A percentile compares a stretch with the other conserved stretches of the same genome.
These are phyloP conservation scores for Xylaria sp. DNA, from an alignment of 2,329 filamentous ascomycete genomes.

Conservation along the genomic window DNA sequence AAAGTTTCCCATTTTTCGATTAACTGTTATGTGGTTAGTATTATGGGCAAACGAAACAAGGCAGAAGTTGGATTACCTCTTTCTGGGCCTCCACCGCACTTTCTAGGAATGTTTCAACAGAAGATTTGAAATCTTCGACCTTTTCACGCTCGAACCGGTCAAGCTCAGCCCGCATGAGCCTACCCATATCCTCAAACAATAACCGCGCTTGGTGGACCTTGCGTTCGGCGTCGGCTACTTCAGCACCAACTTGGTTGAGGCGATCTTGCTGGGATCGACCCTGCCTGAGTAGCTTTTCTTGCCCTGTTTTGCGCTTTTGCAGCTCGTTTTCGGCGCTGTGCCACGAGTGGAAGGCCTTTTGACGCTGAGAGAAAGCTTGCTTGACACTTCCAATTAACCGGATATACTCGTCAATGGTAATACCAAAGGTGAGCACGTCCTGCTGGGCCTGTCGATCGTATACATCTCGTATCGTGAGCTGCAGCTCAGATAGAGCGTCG, in stretches of 20 bases:
- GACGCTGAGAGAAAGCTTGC: conserved; percentile 88
- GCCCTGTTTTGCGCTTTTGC: conserved; percentile 85
- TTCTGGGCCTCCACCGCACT: conserved; percentile 98
- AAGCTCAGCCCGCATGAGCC: conserved; percentile 88
- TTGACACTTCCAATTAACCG: conserved; percentile 95
- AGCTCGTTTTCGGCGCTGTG: conserved; percentile 89
- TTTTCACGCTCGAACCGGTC: conserved; percentile 97
- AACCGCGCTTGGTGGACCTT: conserved; percentile 90
- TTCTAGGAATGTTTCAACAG: conserved; percentile 96
- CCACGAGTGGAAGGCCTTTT: conserved; percentile 96
- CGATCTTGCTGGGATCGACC: conserved; percentile 96
- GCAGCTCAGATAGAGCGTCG: conserved; percentile 90
- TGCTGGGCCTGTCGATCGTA: conserved; percentile 98
- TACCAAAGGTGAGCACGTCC: conserved; percentile 93
- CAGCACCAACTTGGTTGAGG: conserved; percentile 88
- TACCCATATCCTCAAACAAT: conserved; percentile 96
- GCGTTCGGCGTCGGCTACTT: conserved; percentile 93
- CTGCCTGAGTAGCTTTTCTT: conserved; percentile 95
- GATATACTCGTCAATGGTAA: conserved; percentile 98
- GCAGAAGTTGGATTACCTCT: conserved; percentile 73
- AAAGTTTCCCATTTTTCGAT: conserved; percentile 98
- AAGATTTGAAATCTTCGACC: conserved; percentile 98
- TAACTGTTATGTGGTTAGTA: conserved; percentile 52
- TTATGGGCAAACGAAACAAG: conserved; percentile 5
- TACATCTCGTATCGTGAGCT: conserved; percentile 91